Conservation (phyloP, 148 eudicot species). For the Fallopia convolvulus region DNA sequence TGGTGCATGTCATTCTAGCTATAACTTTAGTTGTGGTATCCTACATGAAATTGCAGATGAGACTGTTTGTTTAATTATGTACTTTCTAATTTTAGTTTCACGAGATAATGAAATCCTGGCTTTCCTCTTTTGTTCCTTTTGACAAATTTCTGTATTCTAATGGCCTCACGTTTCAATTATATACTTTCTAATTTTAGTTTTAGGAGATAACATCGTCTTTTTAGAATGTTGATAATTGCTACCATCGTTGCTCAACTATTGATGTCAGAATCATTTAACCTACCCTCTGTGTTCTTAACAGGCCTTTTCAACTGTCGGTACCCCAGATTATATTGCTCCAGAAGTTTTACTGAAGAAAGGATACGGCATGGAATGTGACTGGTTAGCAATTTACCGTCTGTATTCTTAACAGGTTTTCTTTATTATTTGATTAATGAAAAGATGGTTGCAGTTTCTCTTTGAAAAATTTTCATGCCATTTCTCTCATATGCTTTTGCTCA, state of each 20-base stretch:
- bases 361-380: constrained; percentile 98
- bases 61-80: not conserved
- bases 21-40: not conserved
- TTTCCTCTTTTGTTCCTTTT: not conserved
- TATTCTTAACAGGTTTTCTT: not conserved
- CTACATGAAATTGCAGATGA: not conserved
- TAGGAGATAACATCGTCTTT: not conserved
- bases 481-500: not conserved
- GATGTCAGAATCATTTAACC: not conserved
- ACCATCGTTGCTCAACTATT: not conserved
- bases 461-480: not conserved
- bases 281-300: constrained; percentile 20
- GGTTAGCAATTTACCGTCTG: constrained; percentile 38
- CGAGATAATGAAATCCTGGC: not conserved
- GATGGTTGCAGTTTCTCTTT: not conserved
- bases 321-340: constrained; percentile 98
- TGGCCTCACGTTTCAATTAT: not conserved
- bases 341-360: constrained; percentile 91
- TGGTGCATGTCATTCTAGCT: not conserved
- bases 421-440: constrained; percentile 5
- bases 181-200: too few species aligned
- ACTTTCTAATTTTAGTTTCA: not conserved
- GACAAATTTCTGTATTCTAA: not conserved
- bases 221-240: not conserved
- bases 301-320: constrained; percentile 99